These are phyloP conservation scores for Phytophthora hibernalis DNA, from an alignment of 352 stramenopile species.

Conservation along the genomic window DNA sequence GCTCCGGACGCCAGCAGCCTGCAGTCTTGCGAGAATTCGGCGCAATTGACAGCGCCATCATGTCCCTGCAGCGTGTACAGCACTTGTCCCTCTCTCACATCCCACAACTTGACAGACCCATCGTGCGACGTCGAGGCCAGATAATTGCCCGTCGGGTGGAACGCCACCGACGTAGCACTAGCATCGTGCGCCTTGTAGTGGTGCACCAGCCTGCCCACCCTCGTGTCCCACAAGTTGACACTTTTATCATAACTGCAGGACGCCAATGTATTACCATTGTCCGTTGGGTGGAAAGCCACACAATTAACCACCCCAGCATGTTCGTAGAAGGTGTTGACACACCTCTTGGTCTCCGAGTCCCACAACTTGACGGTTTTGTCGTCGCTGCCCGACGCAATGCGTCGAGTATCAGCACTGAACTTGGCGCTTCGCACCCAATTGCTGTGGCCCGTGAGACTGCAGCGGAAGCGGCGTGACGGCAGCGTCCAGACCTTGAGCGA, in stretches of 20 bases:
- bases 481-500: slow-evolving; percentile 92
- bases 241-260: slow-evolving; percentile 76
- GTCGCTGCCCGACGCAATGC: slow-evolving; percentile 85
- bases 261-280: slow-evolving; percentile 57
- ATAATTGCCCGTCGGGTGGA: slow-evolving; percentile 93
- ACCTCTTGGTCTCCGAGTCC: slow-evolving; percentile 85
- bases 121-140: slow-evolving; percentile 91
- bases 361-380: slow-evolving; percentile 94
- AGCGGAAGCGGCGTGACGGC: slow-evolving; percentile 85
- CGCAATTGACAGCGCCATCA: slow-evolving; percentile 68
- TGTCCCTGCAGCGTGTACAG: slow-evolving; percentile 94
- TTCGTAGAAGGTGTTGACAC: slow-evolving; percentile 89
- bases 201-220: slow-evolving; percentile 85
- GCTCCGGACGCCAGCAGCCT: slow-evolving; percentile 73
- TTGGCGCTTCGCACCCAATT: slow-evolving; percentile 92
- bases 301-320: slow-evolving; percentile 83
- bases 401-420: slow-evolving; percentile 80
- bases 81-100: slow-evolving; percentile 92
- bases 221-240: slow-evolving; percentile 89
- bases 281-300: slow-evolving; percentile 89
- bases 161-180: slow-evolving; percentile 80
- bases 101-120: slow-evolving; percentile 92
- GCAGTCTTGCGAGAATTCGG: slow-evolving; percentile 75
- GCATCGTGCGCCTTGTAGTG: slow-evolving; percentile 93
- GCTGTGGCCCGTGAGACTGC: slow-evolving; percentile 88